Percentiles rank a stretch among this genome's conserved stretches.
Conservation (phyloP, 192 early-diverging fungal genomes). For the Spizellomyces punctatus region DNA sequence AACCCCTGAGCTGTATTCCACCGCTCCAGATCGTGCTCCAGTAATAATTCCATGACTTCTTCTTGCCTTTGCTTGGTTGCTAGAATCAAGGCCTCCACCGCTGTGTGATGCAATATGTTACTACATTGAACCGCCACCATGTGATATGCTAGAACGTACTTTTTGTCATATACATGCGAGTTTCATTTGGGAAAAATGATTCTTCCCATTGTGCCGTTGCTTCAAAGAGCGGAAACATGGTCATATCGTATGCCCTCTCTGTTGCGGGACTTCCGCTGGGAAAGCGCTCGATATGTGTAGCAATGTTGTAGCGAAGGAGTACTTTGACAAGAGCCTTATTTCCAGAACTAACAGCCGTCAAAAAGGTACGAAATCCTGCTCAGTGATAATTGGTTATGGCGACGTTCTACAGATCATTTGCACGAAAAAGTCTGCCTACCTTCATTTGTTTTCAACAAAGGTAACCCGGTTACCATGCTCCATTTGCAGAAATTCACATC, state of each 20-base stretch:
- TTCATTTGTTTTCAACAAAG: constrained; percentile 9
- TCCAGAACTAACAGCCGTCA: constrained; percentile 13
- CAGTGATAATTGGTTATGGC: background rate
- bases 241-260: background rate
- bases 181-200: constrained; percentile 13
- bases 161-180: constrained; percentile 11
- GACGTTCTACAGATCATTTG: background rate
- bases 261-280: background rate
- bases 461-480: constrained; percentile 12
- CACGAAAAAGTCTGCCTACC: constrained; percentile 1
- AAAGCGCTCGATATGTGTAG: constrained; percentile 13
- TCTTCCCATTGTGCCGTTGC: constrained; percentile 9
- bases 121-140: background rate
- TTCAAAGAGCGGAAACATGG: background rate
- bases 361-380: constrained; percentile 13
- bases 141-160: background rate
- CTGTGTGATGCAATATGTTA: background rate
- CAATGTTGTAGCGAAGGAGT: constrained; percentile 20
- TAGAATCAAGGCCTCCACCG: constrained; percentile 9
- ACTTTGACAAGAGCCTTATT: constrained; percentile 10
- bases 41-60: constrained; percentile 17
- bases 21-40: constrained; percentile 13
- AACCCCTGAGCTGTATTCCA: constrained; percentile 15
- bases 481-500: constrained; percentile 30
- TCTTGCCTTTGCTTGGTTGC: constrained; percentile 12